Percentiles rank a stretch among this genome's conserved stretches.
These are phyloP conservation scores for Hymenoscyphus linearis DNA, from an alignment of 2,329 filamentous ascomycete genomes.

Conservation along the genomic window DNA sequence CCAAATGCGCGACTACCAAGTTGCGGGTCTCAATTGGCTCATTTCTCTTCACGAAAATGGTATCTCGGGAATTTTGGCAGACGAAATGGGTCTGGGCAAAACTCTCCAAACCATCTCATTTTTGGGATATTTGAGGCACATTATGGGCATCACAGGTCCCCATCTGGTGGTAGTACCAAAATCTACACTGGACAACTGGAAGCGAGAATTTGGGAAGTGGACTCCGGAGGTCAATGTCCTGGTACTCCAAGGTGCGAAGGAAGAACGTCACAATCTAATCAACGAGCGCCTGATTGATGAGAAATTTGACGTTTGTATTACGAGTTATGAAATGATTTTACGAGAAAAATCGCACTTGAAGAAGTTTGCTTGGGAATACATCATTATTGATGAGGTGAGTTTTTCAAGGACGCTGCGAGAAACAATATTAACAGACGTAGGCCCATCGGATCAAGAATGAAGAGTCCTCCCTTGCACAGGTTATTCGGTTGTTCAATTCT, in stretches of 20 bases:
- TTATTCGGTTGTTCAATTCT: constrained; percentile 93
- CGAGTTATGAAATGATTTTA: constrained; percentile 98
- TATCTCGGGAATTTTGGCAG: constrained; percentile 94
- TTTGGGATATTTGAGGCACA: constrained; percentile 86
- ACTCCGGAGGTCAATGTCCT: constrained; percentile 93
- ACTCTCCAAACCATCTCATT: constrained; percentile 97
- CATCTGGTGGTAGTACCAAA: constrained; percentile 92
- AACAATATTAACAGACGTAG: constrained; percentile 20
- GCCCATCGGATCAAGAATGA: constrained; percentile 99
- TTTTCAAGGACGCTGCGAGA: neutral
- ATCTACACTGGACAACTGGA: constrained; percentile 97
- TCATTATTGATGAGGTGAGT: constrained; percentile 84
- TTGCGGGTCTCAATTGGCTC: constrained; percentile 94
- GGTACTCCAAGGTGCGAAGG: constrained; percentile 90
- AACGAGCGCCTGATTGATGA: constrained; percentile 87
- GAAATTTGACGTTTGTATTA: constrained; percentile 96
- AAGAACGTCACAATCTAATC: constrained; percentile 83
- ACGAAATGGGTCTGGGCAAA: constrained; percentile 98
- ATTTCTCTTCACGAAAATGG: constrained; percentile 97
- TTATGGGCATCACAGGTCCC: constrained; percentile 83
- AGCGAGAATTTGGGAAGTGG: constrained; percentile 89
- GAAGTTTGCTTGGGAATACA: constrained; percentile 99
- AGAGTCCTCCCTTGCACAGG: constrained; percentile 91
- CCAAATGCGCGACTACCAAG: constrained; percentile 92
- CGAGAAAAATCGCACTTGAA: constrained; percentile 91